Evolutionary conservation across 2,329 filamentous ascomycete genomes (phyloP).

Genomic region (Dactylonectria estremocensis): DNA sequence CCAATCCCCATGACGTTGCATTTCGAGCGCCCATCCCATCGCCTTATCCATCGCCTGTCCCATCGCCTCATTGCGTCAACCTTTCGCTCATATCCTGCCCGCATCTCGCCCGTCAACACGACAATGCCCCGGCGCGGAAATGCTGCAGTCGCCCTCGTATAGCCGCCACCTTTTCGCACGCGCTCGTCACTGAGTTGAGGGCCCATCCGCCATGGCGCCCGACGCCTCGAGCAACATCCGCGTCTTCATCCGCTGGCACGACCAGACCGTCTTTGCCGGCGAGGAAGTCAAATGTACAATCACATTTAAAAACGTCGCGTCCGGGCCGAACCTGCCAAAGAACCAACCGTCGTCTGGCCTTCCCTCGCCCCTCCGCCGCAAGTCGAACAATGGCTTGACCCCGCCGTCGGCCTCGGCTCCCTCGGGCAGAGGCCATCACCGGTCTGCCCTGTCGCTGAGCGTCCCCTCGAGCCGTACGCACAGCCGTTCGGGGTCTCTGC

Average conservation of each 20-base stretch:
- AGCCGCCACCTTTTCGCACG: constrained; percentile 46
- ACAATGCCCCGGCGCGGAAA: constrained; percentile 47
- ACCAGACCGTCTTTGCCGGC: constrained; percentile 94
- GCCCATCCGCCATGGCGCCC: constrained; percentile 62
- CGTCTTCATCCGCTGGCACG: constrained; percentile 95
- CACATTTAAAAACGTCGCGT: constrained; percentile 90
- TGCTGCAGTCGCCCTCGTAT: constrained; percentile 49
- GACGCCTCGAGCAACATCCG: constrained; percentile 80
- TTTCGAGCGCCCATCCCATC: constrained; percentile 30
- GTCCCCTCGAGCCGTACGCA: constrained; percentile 63
- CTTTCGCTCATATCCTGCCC: constrained; percentile 5
- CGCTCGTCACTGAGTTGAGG: constrained; percentile 53
- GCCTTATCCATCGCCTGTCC: no score
- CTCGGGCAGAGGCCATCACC: constrained; percentile 70
- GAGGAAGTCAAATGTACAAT: constrained; percentile 97
- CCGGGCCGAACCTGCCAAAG: constrained; percentile 57
- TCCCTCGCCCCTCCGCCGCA: constrained; percentile 62
- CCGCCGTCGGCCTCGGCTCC: constrained; percentile 60
- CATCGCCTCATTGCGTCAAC: constrained; percentile 35
- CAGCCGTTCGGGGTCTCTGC: constrained; percentile 63
- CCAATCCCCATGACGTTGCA: constrained; percentile 48
- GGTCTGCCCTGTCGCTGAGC: constrained; percentile 76
- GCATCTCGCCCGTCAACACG: constrained; percentile 22
- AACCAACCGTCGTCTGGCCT: constrained; percentile 48
- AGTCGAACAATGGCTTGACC: constrained; percentile 61